These are phyloP conservation scores for Arthromyces matolae DNA, from an alignment of 768 basidiomycete species.

Conservation along the genomic window DNA sequence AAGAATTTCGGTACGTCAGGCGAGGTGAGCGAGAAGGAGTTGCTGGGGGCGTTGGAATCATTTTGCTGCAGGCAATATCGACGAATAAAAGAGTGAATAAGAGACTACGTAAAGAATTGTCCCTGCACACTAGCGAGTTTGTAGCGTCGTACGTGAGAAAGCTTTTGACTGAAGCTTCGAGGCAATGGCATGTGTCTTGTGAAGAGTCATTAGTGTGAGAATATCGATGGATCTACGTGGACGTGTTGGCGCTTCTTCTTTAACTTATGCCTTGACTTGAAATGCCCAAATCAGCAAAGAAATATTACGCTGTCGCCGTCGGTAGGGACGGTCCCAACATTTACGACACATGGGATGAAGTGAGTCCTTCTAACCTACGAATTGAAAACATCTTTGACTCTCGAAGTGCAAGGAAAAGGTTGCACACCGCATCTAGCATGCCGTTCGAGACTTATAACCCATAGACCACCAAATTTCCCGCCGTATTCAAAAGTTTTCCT, in stretches of 20 bases:
- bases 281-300: constrained; percentile 32
- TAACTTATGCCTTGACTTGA: constrained; percentile 2
- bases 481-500: constrained; percentile 50
- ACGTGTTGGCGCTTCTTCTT: not conserved
- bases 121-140: no score
- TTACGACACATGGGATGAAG: constrained; percentile 59
- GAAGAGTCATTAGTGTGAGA: no score
- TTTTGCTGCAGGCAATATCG: not conserved
- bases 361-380: constrained; percentile 23
- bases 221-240: not conserved
- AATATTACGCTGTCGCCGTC: constrained; percentile 58
- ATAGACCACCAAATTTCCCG: constrained; percentile 53
- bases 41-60: not conserved
- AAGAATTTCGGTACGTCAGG: constrained; percentile 10
- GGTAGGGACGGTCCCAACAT: constrained; percentile 57
- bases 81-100: no score
- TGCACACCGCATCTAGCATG: no score
- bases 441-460: not conserved
- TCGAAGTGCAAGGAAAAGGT: constrained; percentile 47
- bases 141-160: no score
- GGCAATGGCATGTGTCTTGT: no score
- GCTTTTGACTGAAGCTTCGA: no score
- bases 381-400: no score
- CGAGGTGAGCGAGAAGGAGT: not conserved
- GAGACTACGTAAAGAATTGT: no score